Evolutionary conservation across 352 stramenopile genomes (phyloP).

Genomic region (Aphanomyces euteiches): DNA sequence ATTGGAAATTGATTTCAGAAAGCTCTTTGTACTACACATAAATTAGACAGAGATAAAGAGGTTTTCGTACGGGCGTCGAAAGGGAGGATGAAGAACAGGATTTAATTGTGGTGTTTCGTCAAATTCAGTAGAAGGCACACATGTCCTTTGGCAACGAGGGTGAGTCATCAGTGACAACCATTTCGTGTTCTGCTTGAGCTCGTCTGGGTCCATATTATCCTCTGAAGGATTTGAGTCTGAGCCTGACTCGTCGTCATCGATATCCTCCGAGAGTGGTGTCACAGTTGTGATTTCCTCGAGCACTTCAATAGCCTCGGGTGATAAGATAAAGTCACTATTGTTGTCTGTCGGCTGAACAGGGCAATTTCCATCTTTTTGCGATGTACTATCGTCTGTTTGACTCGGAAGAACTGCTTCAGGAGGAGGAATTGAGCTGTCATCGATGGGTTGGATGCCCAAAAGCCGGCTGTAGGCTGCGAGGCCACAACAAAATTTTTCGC

Average conservation of each 20-base stretch:
- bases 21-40: too few species aligned
- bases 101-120: too few species aligned
- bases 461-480: conserved; percentile 61
- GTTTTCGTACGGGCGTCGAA: conserved; percentile 1
- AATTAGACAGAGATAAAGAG: background rate
- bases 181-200: conserved; percentile 38
- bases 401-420: background rate
- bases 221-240: conserved; percentile 71
- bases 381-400: too few species aligned
- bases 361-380: background rate
- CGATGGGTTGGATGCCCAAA: conserved; percentile 42
- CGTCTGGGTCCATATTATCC: conserved; percentile 58
- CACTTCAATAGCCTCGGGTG: conserved; percentile 34
- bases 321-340: conserved; percentile 22
- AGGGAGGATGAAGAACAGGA: background rate
- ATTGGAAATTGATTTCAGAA: too few species aligned
- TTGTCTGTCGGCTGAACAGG: background rate
- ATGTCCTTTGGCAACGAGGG: too few species aligned
- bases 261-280: conserved; percentile 41
- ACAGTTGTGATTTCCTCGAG: conserved; percentile 64
- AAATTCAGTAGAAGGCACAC: too few species aligned
- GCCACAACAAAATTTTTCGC: conserved; percentile 50
- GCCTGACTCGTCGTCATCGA: conserved; percentile 38
- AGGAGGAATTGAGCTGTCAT: conserved; percentile 2
- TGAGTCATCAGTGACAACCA: conserved; percentile 1